phyloP scores from a whole-genome alignment of 345 rosid species.

The Citrus cavaleriei region DNA sequence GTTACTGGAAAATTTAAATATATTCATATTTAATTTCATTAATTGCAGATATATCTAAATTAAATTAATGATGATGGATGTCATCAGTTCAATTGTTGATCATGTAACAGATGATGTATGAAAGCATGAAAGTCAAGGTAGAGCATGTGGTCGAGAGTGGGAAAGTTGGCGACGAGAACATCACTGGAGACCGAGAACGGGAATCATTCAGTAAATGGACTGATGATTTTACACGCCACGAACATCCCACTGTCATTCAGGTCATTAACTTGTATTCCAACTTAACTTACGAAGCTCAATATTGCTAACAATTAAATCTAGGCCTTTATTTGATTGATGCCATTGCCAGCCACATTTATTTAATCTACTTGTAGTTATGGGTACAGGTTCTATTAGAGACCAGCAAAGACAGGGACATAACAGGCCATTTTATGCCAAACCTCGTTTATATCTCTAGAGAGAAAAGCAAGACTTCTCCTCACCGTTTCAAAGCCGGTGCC shows the following conservation, averaged over 20 bases:
- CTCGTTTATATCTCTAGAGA: slow-evolving; percentile 65
- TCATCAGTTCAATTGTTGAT: not conserved
- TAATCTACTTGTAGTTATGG: not conserved
- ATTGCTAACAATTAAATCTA: not conserved
- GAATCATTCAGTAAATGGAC: slow-evolving; percentile 43
- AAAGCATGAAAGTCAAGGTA: slow-evolving; percentile 49
- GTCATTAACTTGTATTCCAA: slow-evolving; percentile 14
- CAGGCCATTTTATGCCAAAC: slow-evolving; percentile 43
- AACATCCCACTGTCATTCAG: slow-evolving; percentile 70
- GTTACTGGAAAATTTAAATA: too few species aligned
- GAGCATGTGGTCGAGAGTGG: slow-evolving; percentile 48
- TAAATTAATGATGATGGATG: not conserved
- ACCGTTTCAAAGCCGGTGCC: slow-evolving; percentile 85
- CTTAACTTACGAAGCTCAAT: not conserved
- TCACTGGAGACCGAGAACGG: slow-evolving; percentile 18
- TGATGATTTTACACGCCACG: slow-evolving; percentile 36
- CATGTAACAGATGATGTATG: slow-evolving; percentile 44
- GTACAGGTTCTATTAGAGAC: slow-evolving; percentile 45
- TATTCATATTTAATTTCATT: too few species aligned
- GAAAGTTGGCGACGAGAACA: slow-evolving; percentile 28
- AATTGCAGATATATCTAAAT: too few species aligned
- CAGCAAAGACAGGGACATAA: slow-evolving; percentile 34
- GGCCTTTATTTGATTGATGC: not conserved
- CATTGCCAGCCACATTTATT: not conserved
- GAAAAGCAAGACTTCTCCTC: slow-evolving; percentile 45